A percentile compares a stretch with the other conserved stretches of the same genome.
These are phyloP conservation scores for Suillus discolor DNA, from an alignment of 768 basidiomycete species.

Conservation along the genomic window DNA sequence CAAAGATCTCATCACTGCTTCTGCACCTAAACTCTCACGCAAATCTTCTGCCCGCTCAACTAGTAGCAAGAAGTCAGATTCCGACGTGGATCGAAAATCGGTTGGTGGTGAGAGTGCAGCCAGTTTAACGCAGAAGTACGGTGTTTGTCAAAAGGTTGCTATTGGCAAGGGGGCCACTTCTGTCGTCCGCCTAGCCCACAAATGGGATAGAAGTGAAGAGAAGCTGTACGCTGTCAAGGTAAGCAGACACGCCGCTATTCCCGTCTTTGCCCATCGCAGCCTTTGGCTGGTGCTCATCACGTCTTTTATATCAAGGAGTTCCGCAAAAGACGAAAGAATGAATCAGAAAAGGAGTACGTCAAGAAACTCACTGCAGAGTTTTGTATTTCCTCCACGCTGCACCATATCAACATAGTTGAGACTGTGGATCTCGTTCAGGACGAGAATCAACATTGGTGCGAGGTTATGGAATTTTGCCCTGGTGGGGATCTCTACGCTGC, in stretches of 20 bases:
- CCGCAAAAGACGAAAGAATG: conserved; percentile 96
- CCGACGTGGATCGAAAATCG: conserved; percentile 50
- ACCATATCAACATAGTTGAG: conserved; percentile 94
- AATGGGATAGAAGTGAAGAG: conserved; percentile 97
- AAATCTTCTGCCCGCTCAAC: conserved; percentile 73
- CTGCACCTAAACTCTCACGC: conserved; percentile 74
- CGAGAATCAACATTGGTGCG: conserved; percentile 95
- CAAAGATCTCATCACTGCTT: conserved; percentile 69
- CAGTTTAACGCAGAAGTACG: conserved; percentile 86
- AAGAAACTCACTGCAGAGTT: conserved; percentile 99
- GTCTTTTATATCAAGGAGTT: conserved; percentile 71
- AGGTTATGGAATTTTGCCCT: conserved; percentile 99
- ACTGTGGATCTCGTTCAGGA: conserved; percentile 99
- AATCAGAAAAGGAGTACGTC: conserved; percentile 98
- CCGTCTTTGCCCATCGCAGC: neutral
- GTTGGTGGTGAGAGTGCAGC: conserved; percentile 54
- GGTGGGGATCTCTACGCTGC: conserved; percentile 98
- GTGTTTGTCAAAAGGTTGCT: conserved; percentile 93
- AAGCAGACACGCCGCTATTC: conserved; percentile 24
- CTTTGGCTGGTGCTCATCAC: neutral
- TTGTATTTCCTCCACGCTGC: conserved; percentile 95
- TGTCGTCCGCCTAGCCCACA: conserved; percentile 94
- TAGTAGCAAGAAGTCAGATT: conserved; percentile 67
- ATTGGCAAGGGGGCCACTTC: conserved; percentile 99
- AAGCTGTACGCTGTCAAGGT: conserved; percentile 99